Percentiles rank a stretch among this genome's conserved stretches.
These are phyloP conservation scores for Tylopilus intermedius DNA, from an alignment of 768 basidiomycete genomes.

Conservation along the genomic window DNA sequence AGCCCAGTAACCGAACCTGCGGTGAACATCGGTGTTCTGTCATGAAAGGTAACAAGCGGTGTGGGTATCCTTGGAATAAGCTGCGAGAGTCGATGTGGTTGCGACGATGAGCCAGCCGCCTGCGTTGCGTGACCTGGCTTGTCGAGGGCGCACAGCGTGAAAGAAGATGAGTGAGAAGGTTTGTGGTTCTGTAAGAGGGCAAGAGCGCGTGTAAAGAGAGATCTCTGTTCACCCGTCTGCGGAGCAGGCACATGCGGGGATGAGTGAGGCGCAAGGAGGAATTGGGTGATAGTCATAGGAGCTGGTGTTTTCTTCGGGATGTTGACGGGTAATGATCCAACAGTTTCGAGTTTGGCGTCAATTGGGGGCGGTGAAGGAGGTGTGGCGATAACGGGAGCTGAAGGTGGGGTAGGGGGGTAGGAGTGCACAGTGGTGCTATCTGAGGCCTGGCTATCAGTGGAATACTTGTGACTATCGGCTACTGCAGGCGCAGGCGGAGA, in stretches of 20 bases:
- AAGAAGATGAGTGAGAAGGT: conserved; percentile 59
- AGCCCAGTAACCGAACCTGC: conserved; percentile 55
- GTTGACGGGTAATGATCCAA: conserved; percentile 7
- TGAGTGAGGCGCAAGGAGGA: conserved; percentile 47
- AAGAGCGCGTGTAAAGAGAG: conserved; percentile 49
- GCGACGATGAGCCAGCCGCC: conserved; percentile 18
- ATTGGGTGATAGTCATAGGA: conserved; percentile 39
- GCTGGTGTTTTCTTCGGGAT: not conserved
- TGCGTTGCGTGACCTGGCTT: conserved; percentile 16
- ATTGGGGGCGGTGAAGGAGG: conserved; percentile 35
- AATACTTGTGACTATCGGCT: conserved; percentile 14
- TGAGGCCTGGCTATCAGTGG: conserved; percentile 25
- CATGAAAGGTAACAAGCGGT: conserved; percentile 63
- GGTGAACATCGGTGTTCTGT: conserved; percentile 63
- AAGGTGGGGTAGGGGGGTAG: conserved; percentile 54
- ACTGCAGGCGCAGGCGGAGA: conserved; percentile 15
- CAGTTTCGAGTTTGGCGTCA: conserved; percentile 24
- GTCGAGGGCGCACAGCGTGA: conserved; percentile 41
- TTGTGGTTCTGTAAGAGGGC: conserved; percentile 44
- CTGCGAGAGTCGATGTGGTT: conserved; percentile 18
- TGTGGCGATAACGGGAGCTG: conserved; percentile 26
- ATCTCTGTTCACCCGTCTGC: conserved; percentile 29
- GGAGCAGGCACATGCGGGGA: conserved; percentile 31
- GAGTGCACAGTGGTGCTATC: conserved; percentile 43
- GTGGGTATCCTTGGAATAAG: conserved; percentile 30